These are phyloP conservation scores for Pseudogymnoascus sp. DNA, from an alignment of 2,329 filamentous ascomycete species.

Conservation along the genomic window DNA sequence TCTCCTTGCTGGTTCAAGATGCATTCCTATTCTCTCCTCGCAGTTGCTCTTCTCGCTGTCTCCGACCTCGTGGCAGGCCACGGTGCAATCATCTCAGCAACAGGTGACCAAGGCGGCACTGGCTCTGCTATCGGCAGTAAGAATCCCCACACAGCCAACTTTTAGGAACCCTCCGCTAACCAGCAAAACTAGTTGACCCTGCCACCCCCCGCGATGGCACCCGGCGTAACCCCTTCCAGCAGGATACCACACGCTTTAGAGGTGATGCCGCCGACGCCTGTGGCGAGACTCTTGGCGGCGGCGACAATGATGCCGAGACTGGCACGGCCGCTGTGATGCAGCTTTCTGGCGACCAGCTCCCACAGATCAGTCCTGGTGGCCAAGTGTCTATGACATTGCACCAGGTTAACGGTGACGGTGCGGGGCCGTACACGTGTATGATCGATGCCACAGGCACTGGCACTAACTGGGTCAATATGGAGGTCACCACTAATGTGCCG, in stretches of 20 bases:
- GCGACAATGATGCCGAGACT: constrained; percentile 47
- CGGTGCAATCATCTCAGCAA: constrained; percentile 49
- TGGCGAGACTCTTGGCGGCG: constrained; percentile 49
- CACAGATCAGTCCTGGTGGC: constrained; percentile 51
- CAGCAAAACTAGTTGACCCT: constrained; percentile 41
- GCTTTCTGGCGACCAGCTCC: constrained; percentile 46
- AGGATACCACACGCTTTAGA: constrained; percentile 54
- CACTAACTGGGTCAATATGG: constrained; percentile 41
- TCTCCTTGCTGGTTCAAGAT: constrained; percentile 22
- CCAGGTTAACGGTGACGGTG: constrained; percentile 60
- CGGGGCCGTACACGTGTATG: constrained; percentile 47
- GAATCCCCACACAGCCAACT: constrained; percentile 6
- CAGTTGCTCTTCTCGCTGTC: constrained; percentile 39
- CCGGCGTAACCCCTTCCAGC: constrained; percentile 51
- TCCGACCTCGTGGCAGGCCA: constrained; percentile 51
- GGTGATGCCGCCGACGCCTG: constrained; percentile 42
- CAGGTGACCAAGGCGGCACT: constrained; percentile 47
- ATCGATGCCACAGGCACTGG: constrained; percentile 54
- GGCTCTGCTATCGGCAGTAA: constrained; percentile 41
- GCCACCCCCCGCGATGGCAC: constrained; percentile 54
- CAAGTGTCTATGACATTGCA: constrained; percentile 53
- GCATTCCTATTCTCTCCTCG: constrained; percentile 35
- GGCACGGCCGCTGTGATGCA: constrained; percentile 50
- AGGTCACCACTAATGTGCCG: constrained; percentile 45
- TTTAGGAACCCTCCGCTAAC: constrained; percentile 8